Evolutionary conservation across 2,329 filamentous ascomycete species (phyloP), one percentile per base, ranked within the genome.

Genomic region (Penicillium brevicompactum): DNA sequence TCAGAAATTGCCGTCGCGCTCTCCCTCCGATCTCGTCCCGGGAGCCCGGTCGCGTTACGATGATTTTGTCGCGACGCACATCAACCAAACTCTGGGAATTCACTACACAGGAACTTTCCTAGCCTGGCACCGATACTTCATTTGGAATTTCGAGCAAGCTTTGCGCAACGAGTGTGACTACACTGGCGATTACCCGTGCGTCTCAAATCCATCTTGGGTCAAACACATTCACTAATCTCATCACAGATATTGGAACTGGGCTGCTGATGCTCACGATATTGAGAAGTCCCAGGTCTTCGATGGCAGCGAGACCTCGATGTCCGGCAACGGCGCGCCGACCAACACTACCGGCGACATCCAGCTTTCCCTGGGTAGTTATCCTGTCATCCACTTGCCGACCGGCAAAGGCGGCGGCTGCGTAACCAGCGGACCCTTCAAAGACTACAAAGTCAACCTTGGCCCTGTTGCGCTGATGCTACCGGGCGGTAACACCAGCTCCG

Each of bases 41-140:
- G 81, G 80, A 2, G 78, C 75, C 2, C 72, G 70, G 53, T 76
- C 71, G 57, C 79, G 53, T n/a, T 82, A 76, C 54, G 81, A 84
- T 60, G 81, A 84, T 55, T 83, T 78, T 42, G 71, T 80, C 5
- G 79, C 75, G 5, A 71, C 74, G 0, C 81, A 84, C 56, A 75
- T 84, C 53, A 77, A 80, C 50, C 73, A 78, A 57, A 80, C 80
- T 1, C 56, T 71, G 9, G 49, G 47, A 1, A 80, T 82, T 16
- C 81, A 83, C 51, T 62, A 52, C 21, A 70, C 70, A 6, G 68
- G 67, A 13, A 66, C 53, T 2, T 70, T 72, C 54, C 52, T 68
- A 5, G 63, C 68, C 18, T 77, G 74, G 71, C 72, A 76, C 60
- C 67, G 72, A 8, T 69, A 65, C 51, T 72, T 70, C 41, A 59